These are phyloP conservation scores for Tinospora cordifolia DNA, from an alignment of 164 flowering plant genomes.

Conservation along the genomic window DNA sequence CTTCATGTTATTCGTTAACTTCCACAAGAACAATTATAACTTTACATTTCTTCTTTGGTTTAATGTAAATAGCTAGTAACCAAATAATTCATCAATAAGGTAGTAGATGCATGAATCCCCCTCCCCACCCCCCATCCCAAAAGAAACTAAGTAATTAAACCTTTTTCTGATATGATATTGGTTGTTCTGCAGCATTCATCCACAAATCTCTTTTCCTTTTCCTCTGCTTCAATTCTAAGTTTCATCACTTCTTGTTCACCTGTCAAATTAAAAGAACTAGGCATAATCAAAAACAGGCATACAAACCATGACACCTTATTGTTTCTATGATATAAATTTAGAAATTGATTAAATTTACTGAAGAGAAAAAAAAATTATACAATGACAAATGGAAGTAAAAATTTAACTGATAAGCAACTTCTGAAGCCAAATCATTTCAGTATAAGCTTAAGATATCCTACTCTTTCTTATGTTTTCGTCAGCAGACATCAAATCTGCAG, in stretches of 20 bases:
- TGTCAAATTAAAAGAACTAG: slow-evolving; percentile 16
- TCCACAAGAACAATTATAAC: not conserved
- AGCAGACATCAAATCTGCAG: slow-evolving; percentile 47
- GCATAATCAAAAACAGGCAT: not conserved
- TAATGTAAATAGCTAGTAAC: not conserved
- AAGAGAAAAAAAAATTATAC: not conserved
- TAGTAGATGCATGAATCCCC: not conserved
- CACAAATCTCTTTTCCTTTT: slow-evolving; percentile 31
- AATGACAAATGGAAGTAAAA: not conserved
- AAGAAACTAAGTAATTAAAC: slow-evolving; percentile 24
- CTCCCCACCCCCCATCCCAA: not conserved
- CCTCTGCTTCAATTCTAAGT: slow-evolving; percentile 48
- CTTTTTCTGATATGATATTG: slow-evolving; percentile 57
- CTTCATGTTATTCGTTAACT: not conserved
- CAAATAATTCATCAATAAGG: not conserved
- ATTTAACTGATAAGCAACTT: not conserved
- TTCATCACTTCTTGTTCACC: slow-evolving; percentile 62
- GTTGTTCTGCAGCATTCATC: slow-evolving; percentile 40
- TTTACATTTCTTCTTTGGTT: too few species aligned
- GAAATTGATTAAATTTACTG: not conserved
- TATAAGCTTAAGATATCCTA: slow-evolving; percentile 25
- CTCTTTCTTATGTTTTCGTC: slow-evolving; percentile 49
- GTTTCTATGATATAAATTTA: not conserved
- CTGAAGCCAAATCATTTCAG: not conserved
- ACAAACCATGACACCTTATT: not conserved